Conservation (phyloP, 345 rosid species). For the Excoecaria cochinchinensis region DNA sequence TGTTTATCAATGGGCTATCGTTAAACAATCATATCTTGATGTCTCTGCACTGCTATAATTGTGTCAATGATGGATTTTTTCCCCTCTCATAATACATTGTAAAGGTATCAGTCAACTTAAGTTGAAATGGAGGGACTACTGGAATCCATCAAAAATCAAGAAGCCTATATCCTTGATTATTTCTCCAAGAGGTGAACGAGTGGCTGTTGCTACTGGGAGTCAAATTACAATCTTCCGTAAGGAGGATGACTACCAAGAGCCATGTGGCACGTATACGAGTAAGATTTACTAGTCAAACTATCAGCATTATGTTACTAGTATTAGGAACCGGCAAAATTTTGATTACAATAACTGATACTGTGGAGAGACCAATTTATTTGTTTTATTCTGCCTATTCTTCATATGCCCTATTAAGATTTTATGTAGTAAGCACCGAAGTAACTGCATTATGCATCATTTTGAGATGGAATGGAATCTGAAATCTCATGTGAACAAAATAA, state of each 20-base stretch:
- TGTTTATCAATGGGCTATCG: not conserved
- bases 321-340: not conserved
- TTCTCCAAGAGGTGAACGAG: slow-evolving; percentile 71
- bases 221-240: slow-evolving; percentile 64
- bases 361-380: not conserved
- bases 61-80: not conserved
- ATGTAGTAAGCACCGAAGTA: not conserved
- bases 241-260: slow-evolving; percentile 68
- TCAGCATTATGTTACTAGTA: not conserved
- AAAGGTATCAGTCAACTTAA: slow-evolving; percentile 65
- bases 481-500: not conserved
- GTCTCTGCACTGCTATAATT: not conserved
- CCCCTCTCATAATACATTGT: slow-evolving; percentile 11
- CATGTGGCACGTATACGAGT: slow-evolving; percentile 65
- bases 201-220: slow-evolving; percentile 77
- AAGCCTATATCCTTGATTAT: slow-evolving; percentile 54
- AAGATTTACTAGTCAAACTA: slow-evolving; percentile 26
- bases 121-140: slow-evolving; percentile 59
- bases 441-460: not conserved
- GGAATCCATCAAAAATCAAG: slow-evolving; percentile 40
- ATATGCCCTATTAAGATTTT: not conserved
- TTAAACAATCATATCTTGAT: not conserved
- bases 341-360: not conserved
- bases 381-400: not conserved
- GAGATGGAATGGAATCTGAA: not conserved